phyloP scores from a whole-genome alignment of 495 filamentous ascomycete genomes.

The Durotheca rogersii region DNA sequence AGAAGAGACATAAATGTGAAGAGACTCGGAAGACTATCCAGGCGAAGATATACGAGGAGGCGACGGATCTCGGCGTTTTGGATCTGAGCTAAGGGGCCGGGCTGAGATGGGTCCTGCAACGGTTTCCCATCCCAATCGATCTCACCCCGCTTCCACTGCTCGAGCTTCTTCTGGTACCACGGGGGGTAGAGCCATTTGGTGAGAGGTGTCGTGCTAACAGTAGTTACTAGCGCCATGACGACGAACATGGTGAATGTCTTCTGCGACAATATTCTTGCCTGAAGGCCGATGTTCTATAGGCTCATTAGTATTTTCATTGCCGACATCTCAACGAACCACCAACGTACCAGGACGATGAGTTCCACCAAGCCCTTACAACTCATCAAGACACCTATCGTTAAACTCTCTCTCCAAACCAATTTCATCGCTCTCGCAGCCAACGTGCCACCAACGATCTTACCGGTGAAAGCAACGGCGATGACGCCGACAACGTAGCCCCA shows the following conservation, averaged over 20 bases:
- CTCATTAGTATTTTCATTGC: constrained; percentile 27
- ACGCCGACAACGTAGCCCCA: constrained; percentile 94
- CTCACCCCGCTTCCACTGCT: constrained; percentile 86
- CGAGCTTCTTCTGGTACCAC: constrained; percentile 89
- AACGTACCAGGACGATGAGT: constrained; percentile 84
- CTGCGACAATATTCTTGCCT: constrained; percentile 83
- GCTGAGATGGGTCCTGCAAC: constrained; percentile 42
- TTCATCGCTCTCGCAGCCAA: constrained; percentile 75
- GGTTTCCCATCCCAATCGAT: constrained; percentile 88
- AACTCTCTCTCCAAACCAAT: constrained; percentile 88
- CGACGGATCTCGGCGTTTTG: constrained; percentile 48
- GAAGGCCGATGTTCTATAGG: constrained; percentile 83
- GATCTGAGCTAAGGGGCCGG: constrained; percentile 46
- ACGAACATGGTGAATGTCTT: constrained; percentile 97
- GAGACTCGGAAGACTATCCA: constrained; percentile 84
- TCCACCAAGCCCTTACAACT: constrained; percentile 97
- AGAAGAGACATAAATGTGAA: constrained; percentile 83
- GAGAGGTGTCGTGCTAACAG: constrained; percentile 85
- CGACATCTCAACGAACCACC: neutral
- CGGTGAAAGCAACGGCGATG: constrained; percentile 77
- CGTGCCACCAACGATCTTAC: constrained; percentile 84
- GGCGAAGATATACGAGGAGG: constrained; percentile 64
- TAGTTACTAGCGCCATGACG: constrained; percentile 94
- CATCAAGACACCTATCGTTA: constrained; percentile 91
- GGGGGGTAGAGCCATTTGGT: constrained; percentile 76